Evolutionary conservation across 345 rosid species (phyloP), one percentile per base, ranked within the genome.

Genomic region (Durio zibethinus): DNA sequence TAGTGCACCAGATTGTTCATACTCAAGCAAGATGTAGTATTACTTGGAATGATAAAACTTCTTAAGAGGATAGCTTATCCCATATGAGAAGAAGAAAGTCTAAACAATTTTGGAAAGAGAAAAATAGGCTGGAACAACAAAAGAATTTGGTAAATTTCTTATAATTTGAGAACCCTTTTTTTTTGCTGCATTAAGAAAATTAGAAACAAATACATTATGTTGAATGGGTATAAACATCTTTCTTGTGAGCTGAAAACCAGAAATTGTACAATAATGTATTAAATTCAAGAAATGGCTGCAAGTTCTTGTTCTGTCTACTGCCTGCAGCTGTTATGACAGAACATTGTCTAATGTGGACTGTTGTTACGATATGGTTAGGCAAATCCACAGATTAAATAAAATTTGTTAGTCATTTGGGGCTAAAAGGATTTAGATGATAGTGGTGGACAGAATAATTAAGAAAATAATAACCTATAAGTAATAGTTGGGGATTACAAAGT

Each of bases 261-360:
- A 71, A 50, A 71, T 15, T 8, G 6, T 31, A 52, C 45, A 70
- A 31, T 21, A 66, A 67, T 25, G 54, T 43, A 42, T 59, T 42
- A 36, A 33, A 72, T 35, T 74, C 38, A 31, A 36, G 53, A 74
- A 42, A 35, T 50, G 3, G 48, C 72, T 20, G 25, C 72, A 66
- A 66, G 31, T 80, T 73, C 31, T 29, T 38, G 10, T 25, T 54
- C 57, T 29, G n/a, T 29, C 6, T 27, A n/a, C 72, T 18, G 56
- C 67, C 7, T 69, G 66, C 81, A 70, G 83, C 82, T 80, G 82
- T 65, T 48, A 9, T 56, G 77, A 79, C 72, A 50, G 76, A 56
- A 36, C 59, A 42, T 62, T n/a, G 47, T n/a, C 33, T 60, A 31
- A 42, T 65, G 61, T 21, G 60, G 42, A 52, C 29, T 50, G 47